These are phyloP conservation scores for Pythium brassicae DNA, from an alignment of 352 stramenopile species.

Conservation along the genomic window DNA sequence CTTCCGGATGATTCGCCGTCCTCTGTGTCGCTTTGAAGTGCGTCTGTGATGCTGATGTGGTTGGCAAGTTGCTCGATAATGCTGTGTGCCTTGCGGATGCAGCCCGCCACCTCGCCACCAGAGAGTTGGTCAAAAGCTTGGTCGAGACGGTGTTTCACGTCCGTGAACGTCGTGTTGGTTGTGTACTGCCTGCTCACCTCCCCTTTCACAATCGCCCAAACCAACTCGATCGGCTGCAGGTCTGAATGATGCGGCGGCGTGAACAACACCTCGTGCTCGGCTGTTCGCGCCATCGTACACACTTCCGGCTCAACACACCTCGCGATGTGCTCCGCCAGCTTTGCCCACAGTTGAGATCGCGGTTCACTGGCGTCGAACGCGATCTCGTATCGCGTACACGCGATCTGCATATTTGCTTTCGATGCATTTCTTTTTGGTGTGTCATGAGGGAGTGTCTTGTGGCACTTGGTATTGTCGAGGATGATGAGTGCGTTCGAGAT, in stretches of 20 bases:
- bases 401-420: neutral
- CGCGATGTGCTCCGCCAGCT: constrained; percentile 1
- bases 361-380: neutral
- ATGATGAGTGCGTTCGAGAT: constrained; percentile 6
- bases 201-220: constrained; percentile 20
- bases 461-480: constrained; percentile 21
- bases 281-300: constrained; percentile 5
- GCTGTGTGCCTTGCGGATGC: too few species aligned
- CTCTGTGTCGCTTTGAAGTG: too few species aligned
- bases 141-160: constrained; percentile 2
- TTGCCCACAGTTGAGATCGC: neutral
- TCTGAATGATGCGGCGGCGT: constrained; percentile 21
- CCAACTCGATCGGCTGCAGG: constrained; percentile 19
- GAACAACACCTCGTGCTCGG: constrained; percentile 12
- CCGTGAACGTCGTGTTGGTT: constrained; percentile 6
- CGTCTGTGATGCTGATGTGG: too few species aligned
- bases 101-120: too few species aligned
- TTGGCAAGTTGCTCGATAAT: too few species aligned
- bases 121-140: neutral
- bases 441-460: constrained; percentile 1
- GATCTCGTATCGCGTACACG: too few species aligned
- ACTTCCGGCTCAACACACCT: constrained; percentile 6
- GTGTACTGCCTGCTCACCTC: constrained; percentile 15
- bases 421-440: constrained; percentile 7
- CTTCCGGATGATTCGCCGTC: too few species aligned